A percentile compares a stretch with the other conserved stretches of the same genome.
Evolutionary conservation across 176 grass and related monocot genomes (phyloP).

Genomic region (Eremochloa ophiuroides): DNA sequence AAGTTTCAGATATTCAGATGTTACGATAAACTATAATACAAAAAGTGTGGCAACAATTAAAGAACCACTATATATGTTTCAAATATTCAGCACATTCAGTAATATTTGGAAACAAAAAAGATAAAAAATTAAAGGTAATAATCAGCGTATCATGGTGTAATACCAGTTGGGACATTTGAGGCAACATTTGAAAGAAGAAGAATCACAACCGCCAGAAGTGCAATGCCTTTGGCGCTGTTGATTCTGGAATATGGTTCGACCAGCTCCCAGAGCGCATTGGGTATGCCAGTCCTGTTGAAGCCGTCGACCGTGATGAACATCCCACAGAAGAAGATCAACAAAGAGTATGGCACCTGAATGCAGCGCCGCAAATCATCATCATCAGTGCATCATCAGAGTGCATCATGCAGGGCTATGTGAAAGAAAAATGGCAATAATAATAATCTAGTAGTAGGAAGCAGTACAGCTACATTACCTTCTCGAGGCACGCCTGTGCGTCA

Average conservation of each 20-base stretch:
- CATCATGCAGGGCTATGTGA: background rate
- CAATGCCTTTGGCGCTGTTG: conserved; percentile 50
- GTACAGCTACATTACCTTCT: conserved; percentile 74
- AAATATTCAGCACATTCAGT: too few relatives aligned
- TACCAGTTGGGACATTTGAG: conserved; percentile 97
- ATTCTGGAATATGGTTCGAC: conserved; percentile 83
- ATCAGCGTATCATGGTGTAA: background rate
- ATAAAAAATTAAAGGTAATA: too few relatives aligned
- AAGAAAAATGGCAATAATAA: too few relatives aligned
- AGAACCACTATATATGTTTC: too few relatives aligned
- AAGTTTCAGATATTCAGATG: background rate
- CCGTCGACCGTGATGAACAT: conserved; percentile 99
- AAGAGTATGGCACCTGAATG: conserved; percentile 95
- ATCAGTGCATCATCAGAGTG: background rate
- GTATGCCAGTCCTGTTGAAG: conserved; percentile 90
- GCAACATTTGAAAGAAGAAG: conserved; percentile 93
- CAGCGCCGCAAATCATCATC: background rate
- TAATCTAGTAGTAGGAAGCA: too few relatives aligned
- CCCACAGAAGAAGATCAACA: conserved; percentile 95
- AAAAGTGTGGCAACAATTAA: too few relatives aligned
- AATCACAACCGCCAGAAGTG: conserved; percentile 64
- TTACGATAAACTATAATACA: too few relatives aligned
- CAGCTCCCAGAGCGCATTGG: conserved; percentile 73
- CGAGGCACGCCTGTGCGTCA: conserved; percentile 77
- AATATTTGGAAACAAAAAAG: too few relatives aligned